Percentiles rank a stretch among this genome's conserved stretches.
These are phyloP conservation scores for Candida odintsovae DNA, from an alignment of 805 yeast species.

Conservation along the genomic window DNA sequence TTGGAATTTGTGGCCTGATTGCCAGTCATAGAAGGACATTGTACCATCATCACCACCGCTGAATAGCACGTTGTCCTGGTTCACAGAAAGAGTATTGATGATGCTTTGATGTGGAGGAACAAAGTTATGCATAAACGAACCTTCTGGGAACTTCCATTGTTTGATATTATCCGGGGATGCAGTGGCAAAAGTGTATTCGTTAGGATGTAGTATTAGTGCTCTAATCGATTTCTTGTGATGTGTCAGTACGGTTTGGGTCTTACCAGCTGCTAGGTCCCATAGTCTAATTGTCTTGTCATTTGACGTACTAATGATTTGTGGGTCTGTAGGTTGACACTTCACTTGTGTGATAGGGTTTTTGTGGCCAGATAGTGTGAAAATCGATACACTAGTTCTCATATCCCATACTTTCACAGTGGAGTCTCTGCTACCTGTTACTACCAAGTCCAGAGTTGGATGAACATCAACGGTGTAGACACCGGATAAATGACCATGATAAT, in stretches of 20 bases:
- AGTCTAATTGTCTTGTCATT: conserved; percentile 79
- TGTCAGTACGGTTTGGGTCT: conserved; percentile 64
- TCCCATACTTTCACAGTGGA: conserved; percentile 90
- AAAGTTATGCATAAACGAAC: conserved; percentile 59
- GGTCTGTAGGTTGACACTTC: conserved; percentile 63
- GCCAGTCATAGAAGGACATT: conserved; percentile 74
- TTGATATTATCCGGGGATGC: conserved; percentile 78
- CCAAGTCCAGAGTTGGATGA: conserved; percentile 81
- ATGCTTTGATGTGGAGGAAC: conserved; percentile 42
- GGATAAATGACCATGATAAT: conserved; percentile 91
- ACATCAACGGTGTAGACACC: conserved; percentile 79
- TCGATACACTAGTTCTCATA: conserved; percentile 69
- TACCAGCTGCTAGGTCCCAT: conserved; percentile 89
- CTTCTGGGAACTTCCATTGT: conserved; percentile 81
- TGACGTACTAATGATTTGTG: conserved; percentile 79
- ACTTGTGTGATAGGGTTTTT: conserved; percentile 68
- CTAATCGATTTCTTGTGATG: conserved; percentile 83
- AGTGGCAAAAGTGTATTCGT: conserved; percentile 68
- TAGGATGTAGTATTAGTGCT: conserved; percentile 61
- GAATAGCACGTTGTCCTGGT: conserved; percentile 57
- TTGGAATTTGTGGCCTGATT: conserved; percentile 60
- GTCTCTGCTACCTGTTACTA: conserved; percentile 88
- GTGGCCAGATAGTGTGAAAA: conserved; percentile 80
- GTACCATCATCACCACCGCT: conserved; percentile 84
- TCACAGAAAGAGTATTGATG: conserved; percentile 63